phyloP scores from a whole-genome alignment of 495 filamentous ascomycete genomes.

The Bryoglossum gracile region DNA sequence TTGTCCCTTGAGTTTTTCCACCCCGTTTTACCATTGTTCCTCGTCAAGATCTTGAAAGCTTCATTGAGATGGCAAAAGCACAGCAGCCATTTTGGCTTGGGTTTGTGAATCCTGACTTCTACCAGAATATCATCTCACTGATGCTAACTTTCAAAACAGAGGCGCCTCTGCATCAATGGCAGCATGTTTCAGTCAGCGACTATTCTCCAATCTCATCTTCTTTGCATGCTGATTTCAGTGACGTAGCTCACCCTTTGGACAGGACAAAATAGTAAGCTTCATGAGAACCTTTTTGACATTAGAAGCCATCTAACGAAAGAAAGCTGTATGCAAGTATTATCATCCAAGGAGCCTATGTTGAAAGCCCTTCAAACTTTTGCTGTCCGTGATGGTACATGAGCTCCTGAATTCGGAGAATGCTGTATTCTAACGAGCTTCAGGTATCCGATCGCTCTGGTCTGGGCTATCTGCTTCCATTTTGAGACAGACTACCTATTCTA shows the following conservation, averaged over 20 bases:
- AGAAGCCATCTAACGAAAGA: background rate
- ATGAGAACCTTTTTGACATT: background rate
- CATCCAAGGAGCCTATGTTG: conserved; percentile 29
- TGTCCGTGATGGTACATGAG: conserved; percentile 27
- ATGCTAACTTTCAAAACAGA: too few relatives aligned
- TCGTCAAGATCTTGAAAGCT: too few relatives aligned
- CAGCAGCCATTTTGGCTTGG: conserved; percentile 33
- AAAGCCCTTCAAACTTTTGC: conserved; percentile 30
- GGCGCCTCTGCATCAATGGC: conserved; percentile 35
- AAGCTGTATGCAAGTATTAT: conserved; percentile 35
- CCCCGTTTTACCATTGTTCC: background rate
- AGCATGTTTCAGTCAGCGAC: conserved; percentile 33
- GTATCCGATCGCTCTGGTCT: conserved; percentile 32
- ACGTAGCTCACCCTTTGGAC: conserved; percentile 32
- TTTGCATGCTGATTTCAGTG: background rate
- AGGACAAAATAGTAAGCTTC: conserved; percentile 33
- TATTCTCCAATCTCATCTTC: background rate
- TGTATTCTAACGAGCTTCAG: too few relatives aligned
- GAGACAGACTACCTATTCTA: conserved; percentile 35
- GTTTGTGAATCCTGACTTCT: conserved; percentile 14
- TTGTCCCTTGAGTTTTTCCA: too few relatives aligned
- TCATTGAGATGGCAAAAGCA: conserved; percentile 12
- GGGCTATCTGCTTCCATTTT: conserved; percentile 34
- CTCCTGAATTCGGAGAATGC: too few relatives aligned
- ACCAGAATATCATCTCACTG: too few relatives aligned